Base-by-base conservation (phyloP, 2,329 filamentous ascomycete genomes). In the Trichoderma sp. region DNA sequence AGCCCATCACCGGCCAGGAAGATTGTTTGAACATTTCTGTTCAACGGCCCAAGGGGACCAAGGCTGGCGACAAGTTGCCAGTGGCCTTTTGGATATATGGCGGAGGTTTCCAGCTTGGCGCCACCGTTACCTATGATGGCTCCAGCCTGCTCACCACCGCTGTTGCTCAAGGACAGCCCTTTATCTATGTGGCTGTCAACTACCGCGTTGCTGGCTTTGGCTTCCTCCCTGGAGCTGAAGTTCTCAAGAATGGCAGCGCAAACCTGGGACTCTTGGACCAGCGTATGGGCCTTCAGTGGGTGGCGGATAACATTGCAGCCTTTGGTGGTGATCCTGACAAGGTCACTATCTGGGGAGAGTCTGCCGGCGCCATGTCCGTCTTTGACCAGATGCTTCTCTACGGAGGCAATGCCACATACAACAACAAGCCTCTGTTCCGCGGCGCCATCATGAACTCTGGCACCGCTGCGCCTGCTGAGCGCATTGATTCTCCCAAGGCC, bases 281-380 rank as follows among this genome's bases (percentile, higher is more conserved):
- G 73, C 84, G 90, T 37, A 82, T 91, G 70, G 91, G 86, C 0
- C 81, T 94, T 7, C 80, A 93, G 75, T 94, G 92, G 92, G 86
- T 92, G 1, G 87, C 90, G 8, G 90, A 92, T 72, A 92, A 94
- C 71, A 92, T 94, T 67, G 87, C 81, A 1, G 83, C 87, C 0
- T 96, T 95, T 74, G 92, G 92, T 10, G 92, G 92, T 15, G 91
- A 94, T 75, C 89, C 91, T 0, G 81, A 83, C n/a, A 91, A 90
- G 76, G 90, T 94, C 6, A 94, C 91, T 0, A 89, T 94, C 68
- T 93, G 89, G 89, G 92, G 92, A 29, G 89, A 94, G 75, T 89
- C 85, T 2, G 89, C 90, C 0, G 89, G 90, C 0, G 81, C 87
- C 15, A 92, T 93, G 70, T 93, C 90, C 0, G 90, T 92, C 1